Conservation (phyloP, 495 filamentous ascomycete genomes). For the Penicillium flavigenum region DNA sequence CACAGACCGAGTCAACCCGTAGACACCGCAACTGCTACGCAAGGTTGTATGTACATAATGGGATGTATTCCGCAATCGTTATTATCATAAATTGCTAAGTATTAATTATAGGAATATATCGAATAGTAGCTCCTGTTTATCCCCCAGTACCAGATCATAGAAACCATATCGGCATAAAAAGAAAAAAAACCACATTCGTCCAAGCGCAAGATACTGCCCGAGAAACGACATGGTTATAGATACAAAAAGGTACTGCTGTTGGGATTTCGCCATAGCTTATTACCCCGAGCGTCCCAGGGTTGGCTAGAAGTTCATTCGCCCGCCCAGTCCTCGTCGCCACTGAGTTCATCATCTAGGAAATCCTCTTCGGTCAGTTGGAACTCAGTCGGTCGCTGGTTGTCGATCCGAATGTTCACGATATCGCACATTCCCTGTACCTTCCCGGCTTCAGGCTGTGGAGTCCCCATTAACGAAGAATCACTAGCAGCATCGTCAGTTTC, state of each 20-base stretch:
- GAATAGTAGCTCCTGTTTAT: background rate
- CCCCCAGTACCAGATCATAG: background rate
- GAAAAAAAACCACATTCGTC: background rate
- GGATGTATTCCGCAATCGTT: background rate
- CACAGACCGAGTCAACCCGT: constrained; percentile 12
- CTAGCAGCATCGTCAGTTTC: constrained; percentile 13
- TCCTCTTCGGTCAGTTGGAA: constrained; percentile 72
- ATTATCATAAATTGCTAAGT: background rate
- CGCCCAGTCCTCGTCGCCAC: constrained; percentile 79
- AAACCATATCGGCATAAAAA: background rate
- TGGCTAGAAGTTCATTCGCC: constrained; percentile 43
- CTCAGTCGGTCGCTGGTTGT: constrained; percentile 77
- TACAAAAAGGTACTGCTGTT: background rate
- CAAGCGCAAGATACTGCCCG: background rate
- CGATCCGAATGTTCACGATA: constrained; percentile 73
- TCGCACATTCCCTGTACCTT: constrained; percentile 75
- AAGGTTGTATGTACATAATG: background rate
- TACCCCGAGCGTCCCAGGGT: constrained; percentile 33
- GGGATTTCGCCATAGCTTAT: background rate
- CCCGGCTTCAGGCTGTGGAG: constrained; percentile 12
- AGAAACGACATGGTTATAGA: background rate
- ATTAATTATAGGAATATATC: background rate
- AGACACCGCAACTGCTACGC: background rate
- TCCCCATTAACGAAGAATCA: background rate
- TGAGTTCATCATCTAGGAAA: constrained; percentile 70